Evolutionary conservation across 352 stramenopile species (phyloP).

Genomic region (Phytopythium cucurbitacearum): DNA sequence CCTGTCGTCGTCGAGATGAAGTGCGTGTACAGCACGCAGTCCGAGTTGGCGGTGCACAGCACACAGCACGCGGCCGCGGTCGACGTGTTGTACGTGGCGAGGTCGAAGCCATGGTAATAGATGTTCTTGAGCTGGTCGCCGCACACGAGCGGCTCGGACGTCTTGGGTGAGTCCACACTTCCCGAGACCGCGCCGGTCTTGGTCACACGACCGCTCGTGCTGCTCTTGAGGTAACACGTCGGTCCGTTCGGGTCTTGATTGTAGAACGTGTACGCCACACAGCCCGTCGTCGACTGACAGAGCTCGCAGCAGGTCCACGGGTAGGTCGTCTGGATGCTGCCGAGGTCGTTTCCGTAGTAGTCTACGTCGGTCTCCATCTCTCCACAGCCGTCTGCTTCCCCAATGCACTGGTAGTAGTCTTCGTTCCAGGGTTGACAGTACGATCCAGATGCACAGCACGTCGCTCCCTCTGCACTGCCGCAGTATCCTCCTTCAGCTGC

Average conservation of each 20-base stretch:
- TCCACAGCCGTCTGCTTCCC: conserved; percentile 22
- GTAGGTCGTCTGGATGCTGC: conserved; percentile 21
- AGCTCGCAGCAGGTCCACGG: conserved; percentile 27
- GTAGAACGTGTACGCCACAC: conserved; percentile 41
- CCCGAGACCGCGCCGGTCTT: conserved; percentile 30
- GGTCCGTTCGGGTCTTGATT: conserved; percentile 28
- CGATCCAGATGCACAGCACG: conserved; percentile 33
- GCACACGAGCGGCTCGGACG: no score
- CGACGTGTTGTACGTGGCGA: conserved; percentile 5
- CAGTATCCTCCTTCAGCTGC: conserved; percentile 27
- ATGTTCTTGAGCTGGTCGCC: no score
- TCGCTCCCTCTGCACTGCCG: conserved; percentile 28
- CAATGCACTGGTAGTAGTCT: conserved; percentile 54
- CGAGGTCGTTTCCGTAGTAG: conserved; percentile 40
- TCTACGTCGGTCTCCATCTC: conserved; percentile 41
- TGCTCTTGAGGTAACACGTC: conserved; percentile 47
- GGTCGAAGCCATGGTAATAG: no score
- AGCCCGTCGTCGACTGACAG: conserved; percentile 23
- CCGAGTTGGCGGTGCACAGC: conserved; percentile 19
- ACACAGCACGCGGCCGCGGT: conserved; percentile 24
- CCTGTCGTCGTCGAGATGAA: conserved; percentile 24
- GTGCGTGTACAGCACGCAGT: conserved; percentile 43
- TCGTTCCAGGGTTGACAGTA: conserved; percentile 64
- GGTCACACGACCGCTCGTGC: conserved; percentile 9
- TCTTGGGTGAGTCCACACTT: no score